Conservation (phyloP, 2,329 filamentous ascomycete species). For the Sporothrix luriei region DNA sequence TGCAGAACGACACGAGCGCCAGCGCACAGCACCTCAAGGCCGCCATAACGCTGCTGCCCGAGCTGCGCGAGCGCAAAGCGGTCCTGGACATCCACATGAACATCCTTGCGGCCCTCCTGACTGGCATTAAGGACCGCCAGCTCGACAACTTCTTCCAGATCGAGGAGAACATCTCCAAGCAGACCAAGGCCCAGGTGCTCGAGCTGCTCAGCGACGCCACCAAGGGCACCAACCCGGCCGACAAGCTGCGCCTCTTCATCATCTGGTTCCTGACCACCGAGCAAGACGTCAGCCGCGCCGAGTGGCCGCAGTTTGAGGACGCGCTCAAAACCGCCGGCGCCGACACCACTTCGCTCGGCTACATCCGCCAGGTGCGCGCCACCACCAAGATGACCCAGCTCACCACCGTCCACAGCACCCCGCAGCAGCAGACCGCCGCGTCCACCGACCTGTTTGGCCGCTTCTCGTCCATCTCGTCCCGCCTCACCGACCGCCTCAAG, state of each 20-base stretch:
- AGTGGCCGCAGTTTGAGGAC: conserved; percentile 85
- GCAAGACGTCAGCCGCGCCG: conserved; percentile 77
- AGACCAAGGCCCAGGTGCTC: conserved; percentile 84
- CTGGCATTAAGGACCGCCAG: conserved; percentile 89
- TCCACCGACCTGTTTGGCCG: conserved; percentile 86
- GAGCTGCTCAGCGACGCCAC: conserved; percentile 79
- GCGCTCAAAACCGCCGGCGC: conserved; percentile 74
- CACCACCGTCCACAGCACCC: conserved; percentile 78
- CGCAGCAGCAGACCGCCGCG: conserved; percentile 59
- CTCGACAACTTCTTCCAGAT: conserved; percentile 95
- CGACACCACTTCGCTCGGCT: conserved; percentile 76
- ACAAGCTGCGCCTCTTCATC: conserved; percentile 91
- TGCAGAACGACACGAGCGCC: conserved; percentile 84
- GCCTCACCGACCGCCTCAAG: conserved; percentile 90
- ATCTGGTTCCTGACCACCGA: conserved; percentile 98
- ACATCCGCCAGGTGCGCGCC: conserved; percentile 72
- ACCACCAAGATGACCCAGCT: conserved; percentile 99
- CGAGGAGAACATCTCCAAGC: conserved; percentile 89
- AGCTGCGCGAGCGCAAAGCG: conserved; percentile 89
- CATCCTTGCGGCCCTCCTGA: conserved; percentile 75
- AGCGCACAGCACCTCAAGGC: conserved; percentile 95
- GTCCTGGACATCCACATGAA: conserved; percentile 99
- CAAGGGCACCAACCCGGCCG: conserved; percentile 80
- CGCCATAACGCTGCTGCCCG: conserved; percentile 88
- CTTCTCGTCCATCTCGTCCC: conserved; percentile 88